These are phyloP conservation scores for Cicer bijugum DNA, from an alignment of 306 rosid genomes.

Conservation along the genomic window DNA sequence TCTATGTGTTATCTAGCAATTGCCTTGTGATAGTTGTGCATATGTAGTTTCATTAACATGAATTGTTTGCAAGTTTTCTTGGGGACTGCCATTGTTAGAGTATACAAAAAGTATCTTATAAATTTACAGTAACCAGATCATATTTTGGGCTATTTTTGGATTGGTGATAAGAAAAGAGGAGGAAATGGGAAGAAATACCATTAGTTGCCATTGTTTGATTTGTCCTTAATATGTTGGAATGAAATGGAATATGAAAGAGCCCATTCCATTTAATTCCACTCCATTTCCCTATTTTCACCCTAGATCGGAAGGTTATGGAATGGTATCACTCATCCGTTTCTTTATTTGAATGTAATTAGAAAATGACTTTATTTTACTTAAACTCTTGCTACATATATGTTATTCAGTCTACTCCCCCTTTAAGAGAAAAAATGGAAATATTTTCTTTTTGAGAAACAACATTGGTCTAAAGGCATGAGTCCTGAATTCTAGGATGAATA, in stretches of 20 bases:
- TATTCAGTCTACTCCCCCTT: too few relatives aligned
- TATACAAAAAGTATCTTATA: neutral
- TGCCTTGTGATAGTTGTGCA: slow-evolving; percentile 26
- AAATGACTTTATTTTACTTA: neutral
- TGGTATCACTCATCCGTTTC: neutral
- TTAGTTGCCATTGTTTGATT: slow-evolving; percentile 2
- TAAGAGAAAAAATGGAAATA: too few relatives aligned
- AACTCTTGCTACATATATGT: too few relatives aligned
- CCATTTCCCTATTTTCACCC: neutral
- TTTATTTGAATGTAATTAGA: neutral
- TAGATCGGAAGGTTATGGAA: neutral
- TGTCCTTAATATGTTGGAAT: slow-evolving; percentile 7
- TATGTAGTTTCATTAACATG: slow-evolving; percentile 1
- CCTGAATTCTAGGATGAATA: too few relatives aligned
- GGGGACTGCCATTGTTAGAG: slow-evolving; percentile 9
- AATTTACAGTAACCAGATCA: neutral
- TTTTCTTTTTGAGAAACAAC: too few relatives aligned
- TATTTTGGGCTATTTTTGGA: slow-evolving; percentile 16
- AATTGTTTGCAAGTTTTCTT: slow-evolving; percentile 21
- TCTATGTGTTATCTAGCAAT: neutral
- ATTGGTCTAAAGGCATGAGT: too few relatives aligned
- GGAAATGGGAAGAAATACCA: neutral
- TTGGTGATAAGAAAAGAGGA: slow-evolving; percentile 15
- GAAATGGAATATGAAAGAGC: neutral
- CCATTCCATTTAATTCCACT: slow-evolving; percentile 4